Evolutionary conservation across 2,329 filamentous ascomycete species (phyloP).

Genomic region (Fusarium nelsonii): DNA sequence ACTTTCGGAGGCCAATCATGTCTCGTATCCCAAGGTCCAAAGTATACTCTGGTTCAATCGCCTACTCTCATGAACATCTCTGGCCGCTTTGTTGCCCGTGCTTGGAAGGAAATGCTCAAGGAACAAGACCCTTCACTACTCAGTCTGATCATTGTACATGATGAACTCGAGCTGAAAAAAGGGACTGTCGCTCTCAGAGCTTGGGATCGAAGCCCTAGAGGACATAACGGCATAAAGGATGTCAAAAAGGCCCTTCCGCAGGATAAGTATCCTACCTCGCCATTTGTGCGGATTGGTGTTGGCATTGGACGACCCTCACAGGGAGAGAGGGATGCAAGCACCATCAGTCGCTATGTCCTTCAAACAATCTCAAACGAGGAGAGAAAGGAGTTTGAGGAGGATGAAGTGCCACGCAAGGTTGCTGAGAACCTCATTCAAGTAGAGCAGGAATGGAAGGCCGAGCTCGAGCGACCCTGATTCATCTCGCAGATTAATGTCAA

Average conservation of each 20-base stretch:
- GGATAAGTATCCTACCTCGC: conserved; percentile 55
- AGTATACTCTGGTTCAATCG: conserved; percentile 79
- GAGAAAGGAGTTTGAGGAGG: conserved; percentile 61
- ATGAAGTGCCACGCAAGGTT: conserved; percentile 65
- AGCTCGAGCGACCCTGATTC: conserved; percentile 38
- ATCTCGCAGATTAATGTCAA: background rate
- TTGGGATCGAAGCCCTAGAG: conserved; percentile 73
- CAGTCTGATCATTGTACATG: conserved; percentile 83
- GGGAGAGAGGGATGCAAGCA: conserved; percentile 70
- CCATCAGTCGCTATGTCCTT: conserved; percentile 84
- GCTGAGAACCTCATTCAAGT: conserved; percentile 63
- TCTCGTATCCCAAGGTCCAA: conserved; percentile 60
- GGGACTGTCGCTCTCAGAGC: conserved; percentile 75
- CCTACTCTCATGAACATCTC: conserved; percentile 87
- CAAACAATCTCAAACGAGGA: conserved; percentile 70
- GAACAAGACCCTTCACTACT: conserved; percentile 52
- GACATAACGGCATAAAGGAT: conserved; percentile 82
- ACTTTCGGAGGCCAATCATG: conserved; percentile 66
- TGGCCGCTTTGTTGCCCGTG: conserved; percentile 75
- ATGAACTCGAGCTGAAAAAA: conserved; percentile 82
- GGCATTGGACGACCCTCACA: conserved; percentile 84
- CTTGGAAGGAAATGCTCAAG: conserved; percentile 70
- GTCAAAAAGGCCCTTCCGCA: conserved; percentile 65
- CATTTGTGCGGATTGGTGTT: conserved; percentile 75
- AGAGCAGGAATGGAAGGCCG: conserved; percentile 55